These are phyloP conservation scores for Pseudogymnoascus sp. DNA, from an alignment of 2,329 filamentous ascomycete species.

Conservation along the genomic window DNA sequence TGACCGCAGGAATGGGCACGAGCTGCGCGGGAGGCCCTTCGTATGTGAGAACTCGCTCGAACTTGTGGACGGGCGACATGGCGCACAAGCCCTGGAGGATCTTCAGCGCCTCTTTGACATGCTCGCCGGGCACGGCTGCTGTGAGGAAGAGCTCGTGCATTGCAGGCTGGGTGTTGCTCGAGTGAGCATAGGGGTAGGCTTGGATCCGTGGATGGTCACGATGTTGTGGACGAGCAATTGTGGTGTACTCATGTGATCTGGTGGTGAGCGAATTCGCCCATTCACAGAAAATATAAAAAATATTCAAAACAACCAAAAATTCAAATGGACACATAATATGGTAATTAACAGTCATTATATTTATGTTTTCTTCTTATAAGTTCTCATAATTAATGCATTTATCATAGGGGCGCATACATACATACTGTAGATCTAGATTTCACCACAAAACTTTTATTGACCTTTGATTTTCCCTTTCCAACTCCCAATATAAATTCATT, in stretches of 20 bases:
- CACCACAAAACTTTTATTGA: slow-evolving; percentile 1
- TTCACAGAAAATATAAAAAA: not conserved
- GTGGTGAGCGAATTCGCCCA: not conserved
- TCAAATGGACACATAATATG: not conserved
- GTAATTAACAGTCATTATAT: not conserved
- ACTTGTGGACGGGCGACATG: slow-evolving; percentile 44
- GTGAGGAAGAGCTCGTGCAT: slow-evolving; percentile 58
- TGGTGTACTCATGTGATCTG: slow-evolving; percentile 1
- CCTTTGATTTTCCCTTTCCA: not conserved
- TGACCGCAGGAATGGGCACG: slow-evolving; percentile 19
- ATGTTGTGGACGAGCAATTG: not conserved
- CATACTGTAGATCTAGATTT: not conserved
- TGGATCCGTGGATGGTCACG: not conserved
- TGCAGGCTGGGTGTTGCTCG: not conserved
- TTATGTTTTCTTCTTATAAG: not conserved
- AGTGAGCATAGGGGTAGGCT: not conserved
- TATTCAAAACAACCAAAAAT: not conserved
- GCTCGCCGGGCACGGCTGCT: slow-evolving; percentile 42
- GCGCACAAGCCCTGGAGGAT: slow-evolving; percentile 52
- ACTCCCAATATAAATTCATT: slow-evolving; percentile 7
- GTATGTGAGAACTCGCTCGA: slow-evolving; percentile 48
- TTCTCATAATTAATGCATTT: not conserved
- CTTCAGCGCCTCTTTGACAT: slow-evolving; percentile 42
- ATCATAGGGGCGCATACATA: not conserved
- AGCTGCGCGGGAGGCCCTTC: slow-evolving; percentile 36